Evolutionary conservation across 306 rosid genomes (phyloP).

Genomic region (Prinsepia uniflora): DNA sequence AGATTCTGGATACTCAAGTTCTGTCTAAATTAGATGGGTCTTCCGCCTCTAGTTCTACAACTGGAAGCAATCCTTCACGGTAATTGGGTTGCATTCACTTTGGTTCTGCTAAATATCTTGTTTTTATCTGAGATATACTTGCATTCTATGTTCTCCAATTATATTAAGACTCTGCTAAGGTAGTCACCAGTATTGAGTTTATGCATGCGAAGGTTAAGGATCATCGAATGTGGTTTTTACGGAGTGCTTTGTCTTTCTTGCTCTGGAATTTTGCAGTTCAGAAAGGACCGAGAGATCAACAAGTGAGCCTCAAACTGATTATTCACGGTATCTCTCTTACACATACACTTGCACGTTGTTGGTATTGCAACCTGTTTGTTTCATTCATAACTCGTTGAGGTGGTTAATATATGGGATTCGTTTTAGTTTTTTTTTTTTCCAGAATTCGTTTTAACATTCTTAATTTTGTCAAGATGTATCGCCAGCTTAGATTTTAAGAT

Average conservation of each 20-base stretch:
- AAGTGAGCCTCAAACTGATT: slow-evolving; percentile 36
- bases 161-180: background rate
- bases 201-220: background rate
- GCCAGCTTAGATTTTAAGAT: background rate
- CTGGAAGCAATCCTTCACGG: slow-evolving; percentile 47
- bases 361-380: background rate
- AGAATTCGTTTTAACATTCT: background rate
- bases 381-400: background rate
- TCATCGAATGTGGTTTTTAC: background rate
- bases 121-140: background rate
- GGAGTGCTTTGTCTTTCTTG: slow-evolving; percentile 1
- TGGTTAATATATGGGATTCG: background rate
- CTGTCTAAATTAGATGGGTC: slow-evolving; percentile 55
- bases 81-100: slow-evolving; percentile 11
- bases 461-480: background rate
- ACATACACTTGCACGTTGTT: no score
- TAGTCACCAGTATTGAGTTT: background rate
- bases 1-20: slow-evolving; percentile 38
- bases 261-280: slow-evolving; percentile 39
- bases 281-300: slow-evolving; percentile 38
- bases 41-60: slow-evolving; percentile 43
- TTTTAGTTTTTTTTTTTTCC: no score
- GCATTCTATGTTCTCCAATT: background rate
- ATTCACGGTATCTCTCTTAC: slow-evolving; percentile 37
- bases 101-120: background rate